Evolutionary conservation across 1,139 yeast genomes (phyloP), one percentile per base, ranked within the genome.

Genomic region (Geotrichum carabidarum): DNA sequence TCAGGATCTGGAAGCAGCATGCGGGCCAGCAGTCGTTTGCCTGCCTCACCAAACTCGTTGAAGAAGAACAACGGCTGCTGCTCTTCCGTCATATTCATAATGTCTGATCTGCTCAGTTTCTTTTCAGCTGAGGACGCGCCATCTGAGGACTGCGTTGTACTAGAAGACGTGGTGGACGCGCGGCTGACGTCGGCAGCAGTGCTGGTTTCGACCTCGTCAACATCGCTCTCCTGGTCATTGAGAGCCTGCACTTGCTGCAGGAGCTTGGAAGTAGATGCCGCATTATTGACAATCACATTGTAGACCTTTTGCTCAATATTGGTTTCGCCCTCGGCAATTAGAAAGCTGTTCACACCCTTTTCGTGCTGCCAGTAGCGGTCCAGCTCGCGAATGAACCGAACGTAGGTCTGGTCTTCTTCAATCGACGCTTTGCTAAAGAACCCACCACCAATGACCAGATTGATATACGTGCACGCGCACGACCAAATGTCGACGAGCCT

Each of bases 391-490:
- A 55, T 53, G 51, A 60, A 63, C 51, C 59, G 54, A 30, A 44
- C 56, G 56, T 63, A 70, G 22, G 65, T 58, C 22, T 57, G 49
- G 48, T 70, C 71, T n/a, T 55, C 59, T 32, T 58, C 59, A 35
- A 54, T 53, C 37, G 58, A 64, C 12, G 73, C 73, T 48, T 63
- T 64, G 32, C 60, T 58, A 54, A 70, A 70, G 11, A 70, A 63
- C 12, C 66, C 67, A 1, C 71, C 73, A 17, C 69, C 69, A 42
- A 61, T 64, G n/a, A 69, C 61, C 93, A 90, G 84, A 14, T 95
- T 94, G 86, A 89, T 84, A 68, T 86, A 89, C 40, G 89, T 87
- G 14, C 88, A 90, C 51, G 95, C 96, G 72, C 95, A 86, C 0
- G 95, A 82, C 96, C 96, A 89, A 44, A 87, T 82, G 70, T 89